Evolutionary conservation across 2,329 filamentous ascomycete species (phyloP).

Genomic region (Tolypocladium tropicale): DNA sequence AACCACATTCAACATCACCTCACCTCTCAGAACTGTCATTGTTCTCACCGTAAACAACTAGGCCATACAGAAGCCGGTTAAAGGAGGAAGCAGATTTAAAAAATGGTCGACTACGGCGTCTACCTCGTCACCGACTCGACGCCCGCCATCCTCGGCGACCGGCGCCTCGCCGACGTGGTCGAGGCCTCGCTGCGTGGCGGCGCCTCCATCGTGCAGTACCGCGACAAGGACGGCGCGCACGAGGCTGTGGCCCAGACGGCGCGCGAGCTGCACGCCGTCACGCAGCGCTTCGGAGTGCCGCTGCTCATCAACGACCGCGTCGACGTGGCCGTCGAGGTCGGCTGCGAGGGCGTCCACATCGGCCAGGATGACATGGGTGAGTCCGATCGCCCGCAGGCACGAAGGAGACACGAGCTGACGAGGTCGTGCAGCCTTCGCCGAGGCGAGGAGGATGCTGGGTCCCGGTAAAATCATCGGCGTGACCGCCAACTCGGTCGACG

Average conservation of each 20-base stretch:
- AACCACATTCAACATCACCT: neutral
- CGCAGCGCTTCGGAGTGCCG: constrained; percentile 57
- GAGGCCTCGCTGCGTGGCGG: constrained; percentile 67
- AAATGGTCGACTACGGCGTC: constrained; percentile 59
- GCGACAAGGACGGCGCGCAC: constrained; percentile 78
- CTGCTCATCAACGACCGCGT: constrained; percentile 89
- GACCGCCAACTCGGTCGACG: constrained; percentile 64
- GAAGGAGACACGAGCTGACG: neutral
- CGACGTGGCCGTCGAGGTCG: constrained; percentile 76
- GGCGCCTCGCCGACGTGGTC: constrained; percentile 63
- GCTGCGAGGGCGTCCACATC: constrained; percentile 85
- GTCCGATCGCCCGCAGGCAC: constrained; percentile 11
- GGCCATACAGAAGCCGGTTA: neutral
- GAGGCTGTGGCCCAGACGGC: constrained; percentile 60
- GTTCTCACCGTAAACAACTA: no score
- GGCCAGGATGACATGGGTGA: constrained; percentile 87
- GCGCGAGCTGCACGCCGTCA: constrained; percentile 59
- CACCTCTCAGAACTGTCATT: neutral
- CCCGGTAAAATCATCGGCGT: constrained; percentile 76
- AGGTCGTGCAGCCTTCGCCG: neutral
- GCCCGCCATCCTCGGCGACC: constrained; percentile 64
- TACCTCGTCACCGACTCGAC: constrained; percentile 94
- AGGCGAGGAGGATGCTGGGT: constrained; percentile 64
- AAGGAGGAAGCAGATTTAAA: neutral
- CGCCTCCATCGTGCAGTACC: constrained; percentile 79